Base-by-base conservation (phyloP, 805 yeast genomes). In the Candida bentonensis region DNA sequence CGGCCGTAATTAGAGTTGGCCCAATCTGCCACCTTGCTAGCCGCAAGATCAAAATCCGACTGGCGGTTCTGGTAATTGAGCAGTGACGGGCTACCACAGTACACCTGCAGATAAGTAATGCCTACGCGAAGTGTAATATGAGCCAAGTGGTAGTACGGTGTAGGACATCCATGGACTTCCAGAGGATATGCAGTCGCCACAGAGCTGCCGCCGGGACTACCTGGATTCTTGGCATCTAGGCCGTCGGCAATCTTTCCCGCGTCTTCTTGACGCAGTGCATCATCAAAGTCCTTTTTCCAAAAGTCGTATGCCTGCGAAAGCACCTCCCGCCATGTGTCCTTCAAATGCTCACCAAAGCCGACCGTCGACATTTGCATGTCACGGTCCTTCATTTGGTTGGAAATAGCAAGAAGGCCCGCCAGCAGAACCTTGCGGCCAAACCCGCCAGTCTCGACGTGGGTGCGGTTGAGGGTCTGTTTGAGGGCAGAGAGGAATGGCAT, bases 81-180 rank as follows among this genome's bases (percentile, higher is more conserved):
- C 53, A 87, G 72, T 63, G 81, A 75, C 1, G 92, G 92, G 4
- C 86, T 82, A 1, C 95, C 95, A 2, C 88, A 79, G 58, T 68
- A 79, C 3, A 82, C 78, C 44, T 82, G 82, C 46, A 82, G 75
- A 59, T 85, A 94, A 59, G 82, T 79, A 49, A 82, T 85, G 45
- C 82, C 78, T 23, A 81, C 71, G 43, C 83, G 74, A 56, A 84
- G 72, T 40, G 78, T 73, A 15, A 82, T 74, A 55, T 82, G 88
- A 0, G 84, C 76, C 64, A 82, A 67, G 55, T 84, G 88, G 59
- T 76, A 81, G 44, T 78, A 73, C 0, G 85, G 79, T 47, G 76
- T 70, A 48, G 75, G 76, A 58, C 84, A 79, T 41, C 78, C 67
- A 2, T 72, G 63, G 48, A 67, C 74, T 33, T 57, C 59, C 22